A percentile compares a stretch with the other conserved stretches of the same genome.
Conservation (phyloP, 169 alveolate species). For the Cryptosporidium meleagridis region DNA sequence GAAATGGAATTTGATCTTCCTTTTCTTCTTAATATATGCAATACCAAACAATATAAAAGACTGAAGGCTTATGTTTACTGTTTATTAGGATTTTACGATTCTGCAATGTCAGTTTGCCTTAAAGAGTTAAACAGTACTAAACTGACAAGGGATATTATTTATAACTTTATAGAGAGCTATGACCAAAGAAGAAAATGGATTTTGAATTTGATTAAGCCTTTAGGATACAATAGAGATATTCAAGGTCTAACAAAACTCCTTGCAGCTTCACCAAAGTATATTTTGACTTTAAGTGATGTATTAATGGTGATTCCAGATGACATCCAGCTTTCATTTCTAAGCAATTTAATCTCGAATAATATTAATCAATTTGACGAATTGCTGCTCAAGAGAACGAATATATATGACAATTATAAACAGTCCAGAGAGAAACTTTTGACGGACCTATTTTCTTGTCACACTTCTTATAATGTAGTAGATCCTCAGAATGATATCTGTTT, state of each 20-base stretch:
- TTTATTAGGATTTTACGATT: constrained; percentile 58
- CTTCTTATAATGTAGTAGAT: constrained; percentile 23
- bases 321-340: constrained; percentile 15
- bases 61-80: constrained; percentile 52
- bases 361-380: constrained; percentile 41
- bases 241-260: constrained; percentile 49
- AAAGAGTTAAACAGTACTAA: constrained; percentile 42
- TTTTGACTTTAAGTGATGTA: constrained; percentile 56
- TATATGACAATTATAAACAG: constrained; percentile 27
- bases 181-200: constrained; percentile 64
- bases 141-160: constrained; percentile 47
- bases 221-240: constrained; percentile 48
- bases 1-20: constrained; percentile 63
- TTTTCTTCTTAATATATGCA: constrained; percentile 51
- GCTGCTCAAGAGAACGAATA: constrained; percentile 39
- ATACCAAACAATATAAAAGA: constrained; percentile 16
- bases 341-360: constrained; percentile 10
- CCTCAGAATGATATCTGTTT: constrained; percentile 33
- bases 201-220: constrained; percentile 45
- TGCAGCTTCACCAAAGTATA: constrained; percentile 60
- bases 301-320: constrained; percentile 56
- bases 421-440: constrained; percentile 11
- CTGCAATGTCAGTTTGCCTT: constrained; percentile 50
- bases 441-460: constrained; percentile 37
- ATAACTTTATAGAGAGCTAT: constrained; percentile 44